phyloP scores from a whole-genome alignment of 768 basidiomycete genomes.

The Trametes punicea region DNA sequence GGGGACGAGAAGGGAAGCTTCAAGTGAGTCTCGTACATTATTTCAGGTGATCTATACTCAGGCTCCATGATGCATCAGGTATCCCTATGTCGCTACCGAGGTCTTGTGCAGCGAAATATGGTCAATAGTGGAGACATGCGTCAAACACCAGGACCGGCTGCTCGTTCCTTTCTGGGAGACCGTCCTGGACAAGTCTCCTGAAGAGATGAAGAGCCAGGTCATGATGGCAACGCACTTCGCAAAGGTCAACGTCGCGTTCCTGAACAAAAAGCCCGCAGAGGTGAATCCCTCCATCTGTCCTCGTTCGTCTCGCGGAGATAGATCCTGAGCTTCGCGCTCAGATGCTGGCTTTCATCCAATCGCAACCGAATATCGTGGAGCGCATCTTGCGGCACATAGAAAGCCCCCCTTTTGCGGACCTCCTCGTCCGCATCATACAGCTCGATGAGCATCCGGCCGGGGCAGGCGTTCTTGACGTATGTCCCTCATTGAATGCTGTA shows the following conservation, averaged over 20 bases:
- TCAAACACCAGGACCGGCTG: constrained; percentile 66
- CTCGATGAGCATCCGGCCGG: constrained; percentile 82
- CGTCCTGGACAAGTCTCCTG: constrained; percentile 72
- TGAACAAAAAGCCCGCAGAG: constrained; percentile 87
- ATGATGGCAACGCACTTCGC: constrained; percentile 90
- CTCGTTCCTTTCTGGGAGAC: constrained; percentile 91
- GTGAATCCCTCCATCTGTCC: constrained; percentile 44
- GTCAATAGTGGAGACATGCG: constrained; percentile 88
- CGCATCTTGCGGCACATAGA: constrained; percentile 83
- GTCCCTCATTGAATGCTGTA: constrained; percentile 36
- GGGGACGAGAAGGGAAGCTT: constrained; percentile 72
- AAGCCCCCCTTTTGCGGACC: constrained; percentile 86
- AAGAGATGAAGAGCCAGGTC: constrained; percentile 85
- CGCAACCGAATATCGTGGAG: constrained; percentile 77
- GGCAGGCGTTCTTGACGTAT: constrained; percentile 82
- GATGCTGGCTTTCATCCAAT: constrained; percentile 92
- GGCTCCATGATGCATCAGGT: constrained; percentile 47
- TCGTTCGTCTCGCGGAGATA: constrained; percentile 29
- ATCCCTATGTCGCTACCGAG: constrained; percentile 90
- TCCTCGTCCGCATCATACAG: constrained; percentile 87
- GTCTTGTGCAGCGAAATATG: constrained; percentile 95
- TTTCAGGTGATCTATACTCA: constrained; percentile 14
- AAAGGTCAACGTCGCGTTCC: constrained; percentile 87
- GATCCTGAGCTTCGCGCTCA: constrained; percentile 35
- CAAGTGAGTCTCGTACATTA: constrained; percentile 55